These are phyloP conservation scores for Zygosaccharomyces pseudobailii DNA, from an alignment of 1,139 yeast genomes.

Conservation along the genomic window DNA sequence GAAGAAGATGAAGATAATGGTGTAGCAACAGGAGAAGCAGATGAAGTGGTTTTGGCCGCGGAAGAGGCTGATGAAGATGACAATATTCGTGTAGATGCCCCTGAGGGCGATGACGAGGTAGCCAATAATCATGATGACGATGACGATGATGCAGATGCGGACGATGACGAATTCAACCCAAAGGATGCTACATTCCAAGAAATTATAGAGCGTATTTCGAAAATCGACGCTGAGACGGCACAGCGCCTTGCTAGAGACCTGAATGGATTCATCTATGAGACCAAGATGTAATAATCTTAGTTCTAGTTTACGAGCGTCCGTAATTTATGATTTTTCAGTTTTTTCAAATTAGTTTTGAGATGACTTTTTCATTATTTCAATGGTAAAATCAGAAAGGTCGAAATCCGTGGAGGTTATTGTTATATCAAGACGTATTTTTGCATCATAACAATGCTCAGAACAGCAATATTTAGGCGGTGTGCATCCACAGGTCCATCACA, in stretches of 20 bases:
- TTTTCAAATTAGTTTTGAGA: not conserved
- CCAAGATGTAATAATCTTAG: conserved; percentile 36
- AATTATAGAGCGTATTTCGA: conserved; percentile 38
- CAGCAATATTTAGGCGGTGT: conserved; percentile 16
- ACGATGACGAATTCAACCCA: conserved; percentile 28
- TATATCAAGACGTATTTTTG: not conserved
- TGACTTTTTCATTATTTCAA: not conserved
- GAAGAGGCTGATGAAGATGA: conserved; percentile 31
- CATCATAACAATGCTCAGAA: conserved; percentile 7
- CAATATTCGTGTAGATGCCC: conserved; percentile 12
- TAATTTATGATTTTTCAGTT: not conserved
- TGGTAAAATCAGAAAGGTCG: too few relatives aligned
- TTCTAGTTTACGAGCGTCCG: not conserved
- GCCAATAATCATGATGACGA: conserved; percentile 9
- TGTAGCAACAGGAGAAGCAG: conserved; percentile 34
- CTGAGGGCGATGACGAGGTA: conserved; percentile 26
- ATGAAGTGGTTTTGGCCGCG: conserved; percentile 29
- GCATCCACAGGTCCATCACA: conserved; percentile 31
- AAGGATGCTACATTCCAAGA: conserved; percentile 37
- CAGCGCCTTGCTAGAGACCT: conserved; percentile 37
- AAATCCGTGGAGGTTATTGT: not conserved
- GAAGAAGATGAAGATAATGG: conserved; percentile 35
- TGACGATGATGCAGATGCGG: conserved; percentile 26
- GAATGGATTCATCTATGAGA: conserved; percentile 42
- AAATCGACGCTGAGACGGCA: conserved; percentile 37